Base-by-base conservation (phyloP, 2,329 filamentous ascomycete species). In the Cladosporium sp. region DNA sequence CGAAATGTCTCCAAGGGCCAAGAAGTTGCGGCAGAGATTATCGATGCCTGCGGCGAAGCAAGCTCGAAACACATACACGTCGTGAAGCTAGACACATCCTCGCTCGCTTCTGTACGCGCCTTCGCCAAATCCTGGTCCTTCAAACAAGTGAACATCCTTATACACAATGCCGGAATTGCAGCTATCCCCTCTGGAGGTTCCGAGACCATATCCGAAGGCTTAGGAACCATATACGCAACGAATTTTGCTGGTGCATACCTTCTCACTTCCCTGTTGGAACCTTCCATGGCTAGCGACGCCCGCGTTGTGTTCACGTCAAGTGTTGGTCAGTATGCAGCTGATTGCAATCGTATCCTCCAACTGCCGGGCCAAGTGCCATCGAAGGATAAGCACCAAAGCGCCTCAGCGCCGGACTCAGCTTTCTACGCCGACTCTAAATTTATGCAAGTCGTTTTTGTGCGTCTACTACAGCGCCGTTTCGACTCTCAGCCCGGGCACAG, bases 101-200 rank as follows among this genome's bases (percentile, higher is more conserved):
- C 56, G 7, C 56, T 71, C 16, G 54, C 49, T 14, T 66, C 64
- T 14, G 65, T 70, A 13, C 61, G 56, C 23, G 58, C 34, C 13
- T 70, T 71, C 51, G 67, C 70, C 49, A 71, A 70, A 18, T 72
- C 72, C 30, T 60, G 66, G 66, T 68, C 70, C 7, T 39, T 66
- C 18, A 72, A 77, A 8, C 70, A 74, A 13, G 68, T 79, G 25
- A 76, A 79, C 59, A 72, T 79, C 36, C 74, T 72, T 14, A 67
- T 79, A 7, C 66, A 79, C 34, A 80, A 80, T 64, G 78, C 78
- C 28, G 78, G 77, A 10, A 66, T 75, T 21, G 68, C 69, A 18
- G 69, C 32, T 23, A 69, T 36, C 32, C 43, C 64, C 1, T 25
- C 28, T 3, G 14, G 5, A 11, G 68, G 63, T n/a, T 32, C 63